Evolutionary conservation across 2,329 filamentous ascomycete species (phyloP), one percentile per base, ranked within the genome.

Genomic region (Ophiocordyceps camponoti-saundersi): DNA sequence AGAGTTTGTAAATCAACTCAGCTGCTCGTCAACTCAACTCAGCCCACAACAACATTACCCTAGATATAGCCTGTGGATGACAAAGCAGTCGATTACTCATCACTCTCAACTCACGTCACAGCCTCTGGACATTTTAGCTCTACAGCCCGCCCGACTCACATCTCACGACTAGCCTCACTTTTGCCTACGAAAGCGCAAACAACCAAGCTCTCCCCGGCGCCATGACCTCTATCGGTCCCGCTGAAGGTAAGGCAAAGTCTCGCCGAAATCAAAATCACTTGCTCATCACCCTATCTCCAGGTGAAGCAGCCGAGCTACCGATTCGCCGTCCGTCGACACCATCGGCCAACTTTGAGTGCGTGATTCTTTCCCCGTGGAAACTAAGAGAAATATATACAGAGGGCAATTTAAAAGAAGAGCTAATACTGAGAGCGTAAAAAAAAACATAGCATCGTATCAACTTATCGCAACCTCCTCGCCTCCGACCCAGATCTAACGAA

Each of bases 401-500:
- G n/a, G n/a, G n/a, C n/a, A n/a, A n/a, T n/a, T n/a, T n/a, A 26
- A 26, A 26, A 26, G 23, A 26, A 4, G 23, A 26, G 23, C n/a
- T 26, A 26, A 26, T 26, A 8, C 4, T 26, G 23, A 26, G 8
- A 26, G 8, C n/a, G n/a, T 5, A 26, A 26, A 26, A 26, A 29
- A 29, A 29, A 29, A 29, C 10, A 20, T 2, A 75, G 72, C 59
- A 77, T 79, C 54, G 74, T 79, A 49, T 61, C 65, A 23, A 70
- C 71, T 21, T 79, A 79, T 59, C 63, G 69, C 53, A 63, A 65
- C 49, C 69, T 78, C 49, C 71, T 79, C 45, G 61, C 65, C 50
- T 68, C 72, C 46, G 88, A 96, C 61, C 74, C 83, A 12, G 85
- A 94, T 51, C 75, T 96, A 46, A 95, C 90, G 34, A 95, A 95